Conservation (phyloP, 1,284 basidiomycete genomes). For the Pseudozyma pruni region DNA sequence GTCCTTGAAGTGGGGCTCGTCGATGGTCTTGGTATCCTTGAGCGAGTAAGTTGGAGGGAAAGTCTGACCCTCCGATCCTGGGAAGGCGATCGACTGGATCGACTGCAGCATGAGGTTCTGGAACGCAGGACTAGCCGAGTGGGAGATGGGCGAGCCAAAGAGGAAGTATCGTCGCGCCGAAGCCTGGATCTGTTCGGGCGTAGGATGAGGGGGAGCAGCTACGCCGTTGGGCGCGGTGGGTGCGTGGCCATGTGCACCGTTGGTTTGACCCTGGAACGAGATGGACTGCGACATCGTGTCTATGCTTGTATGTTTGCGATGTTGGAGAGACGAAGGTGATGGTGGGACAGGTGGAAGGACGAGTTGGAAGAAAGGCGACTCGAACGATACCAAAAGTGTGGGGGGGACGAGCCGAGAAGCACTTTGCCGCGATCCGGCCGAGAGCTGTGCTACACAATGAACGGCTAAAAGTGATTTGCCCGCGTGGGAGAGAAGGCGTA, state of each 20-base stretch:
- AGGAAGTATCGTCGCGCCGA: conserved; percentile 48
- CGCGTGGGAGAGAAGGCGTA: neutral
- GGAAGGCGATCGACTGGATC: conserved; percentile 24
- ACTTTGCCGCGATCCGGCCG: no score
- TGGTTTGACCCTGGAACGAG: conserved; percentile 6
- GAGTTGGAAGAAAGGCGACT: conserved; percentile 3
- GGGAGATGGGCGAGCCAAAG: conserved; percentile 56
- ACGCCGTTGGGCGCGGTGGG: conserved; percentile 1
- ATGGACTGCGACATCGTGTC: conserved; percentile 20
- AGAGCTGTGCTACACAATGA: no score
- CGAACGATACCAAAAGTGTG: no score
- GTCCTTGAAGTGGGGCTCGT: conserved; percentile 38
- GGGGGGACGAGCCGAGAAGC: no score
- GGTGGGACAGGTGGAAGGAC: neutral
- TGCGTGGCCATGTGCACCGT: neutral
- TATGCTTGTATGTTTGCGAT: neutral
- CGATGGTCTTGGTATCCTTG: conserved; percentile 45
- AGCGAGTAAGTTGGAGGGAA: conserved; percentile 42
- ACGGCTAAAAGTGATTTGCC: no score
- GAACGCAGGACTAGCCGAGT: conserved; percentile 52
- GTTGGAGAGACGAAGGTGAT: no score
- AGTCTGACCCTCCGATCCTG: conserved; percentile 21
- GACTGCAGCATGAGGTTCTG: conserved; percentile 53
- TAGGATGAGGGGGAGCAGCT: conserved; percentile 44
- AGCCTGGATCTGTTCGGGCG: conserved; percentile 28